Base-by-base conservation (phyloP, 2,329 filamentous ascomycete species). In the Talaromyces albobiverticillius region DNA sequence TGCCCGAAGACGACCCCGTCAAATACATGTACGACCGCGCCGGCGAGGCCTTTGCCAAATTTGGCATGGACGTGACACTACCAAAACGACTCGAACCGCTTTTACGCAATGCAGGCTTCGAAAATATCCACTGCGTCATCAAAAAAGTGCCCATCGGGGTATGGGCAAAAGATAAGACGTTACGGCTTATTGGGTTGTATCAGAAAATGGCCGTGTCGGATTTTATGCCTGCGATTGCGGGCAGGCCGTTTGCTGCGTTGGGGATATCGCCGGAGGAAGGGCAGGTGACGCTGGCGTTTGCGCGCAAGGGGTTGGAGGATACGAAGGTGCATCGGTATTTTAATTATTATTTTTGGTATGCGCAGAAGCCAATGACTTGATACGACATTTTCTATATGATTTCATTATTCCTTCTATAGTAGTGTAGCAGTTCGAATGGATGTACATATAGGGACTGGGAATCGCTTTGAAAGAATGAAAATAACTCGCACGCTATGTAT, bases 1-100 rank as follows among this genome's bases (percentile, higher is more conserved):
- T 55, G 47, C 22, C 20, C 18, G 64, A 70, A 3, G 68, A 75
- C 49, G 78, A 76, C 60, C 67, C 62, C 8, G 67, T 71, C 23
- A 63, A 64, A n/a, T 67, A 61, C 53, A 66, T 49, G 51, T 54
- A 54, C 16, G 43, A 41, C 18, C 22, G 51, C 10, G 41, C 48
- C 5, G 32, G 31, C 2, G n/a, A 46, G 22, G 54, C 50, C 3
- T 56, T 53, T 25, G 40, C n/a, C 4, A 53, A 54, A 31, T 48
- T 56, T 26, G 51, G 54, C 4, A 54, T 54, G 51, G 46, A 54
- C 29, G 45, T 54, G 14, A 54, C 45, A 11, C 11, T 54, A 36
- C 51, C 51, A 4, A 54, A 54, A 23, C 51, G 46, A 22, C 16
- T 54, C 0, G 32, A 42, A 2, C 40, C 40, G 8, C 16, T 45